Conservation (phyloP, 129 eudicot genomes). For the Heracleum sosnowskyi region DNA sequence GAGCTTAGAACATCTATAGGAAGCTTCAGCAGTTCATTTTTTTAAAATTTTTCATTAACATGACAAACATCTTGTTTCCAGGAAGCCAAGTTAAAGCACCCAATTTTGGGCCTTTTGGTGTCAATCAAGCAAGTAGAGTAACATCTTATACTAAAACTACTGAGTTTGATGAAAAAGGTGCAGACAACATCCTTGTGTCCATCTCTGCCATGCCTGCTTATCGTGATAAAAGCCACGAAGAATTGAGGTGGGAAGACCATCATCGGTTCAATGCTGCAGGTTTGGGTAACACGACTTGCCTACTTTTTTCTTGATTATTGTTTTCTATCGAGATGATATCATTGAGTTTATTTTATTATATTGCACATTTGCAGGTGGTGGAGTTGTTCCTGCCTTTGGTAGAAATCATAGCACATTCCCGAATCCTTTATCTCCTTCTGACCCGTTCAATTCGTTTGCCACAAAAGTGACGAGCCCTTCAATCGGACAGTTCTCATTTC, state of each 20-base stretch:
- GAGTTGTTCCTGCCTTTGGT: neutral
- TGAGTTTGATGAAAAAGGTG: neutral
- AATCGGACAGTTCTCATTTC: neutral
- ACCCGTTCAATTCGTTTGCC: neutral
- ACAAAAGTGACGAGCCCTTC: neutral
- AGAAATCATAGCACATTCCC: neutral
- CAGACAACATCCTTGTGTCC: neutral
- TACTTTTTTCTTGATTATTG: neutral
- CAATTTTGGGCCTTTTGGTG: neutral
- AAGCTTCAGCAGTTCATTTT: neutral
- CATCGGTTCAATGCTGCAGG: neutral
- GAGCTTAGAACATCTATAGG: too few species aligned
- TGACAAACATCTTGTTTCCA: too few species aligned
- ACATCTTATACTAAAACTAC: neutral
- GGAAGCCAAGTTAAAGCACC: too few species aligned
- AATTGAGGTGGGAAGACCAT: slow-evolving; percentile 14
- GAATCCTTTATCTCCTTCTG: neutral
- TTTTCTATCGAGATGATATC: neutral
- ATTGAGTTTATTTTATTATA: neutral
- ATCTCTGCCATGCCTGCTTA: slow-evolving; percentile 10
- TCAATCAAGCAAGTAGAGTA: neutral
- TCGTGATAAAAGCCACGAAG: slow-evolving; percentile 9
- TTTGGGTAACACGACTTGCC: neutral
- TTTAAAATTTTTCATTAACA: too few species aligned
- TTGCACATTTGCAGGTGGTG: neutral